Evolutionary conservation across 345 rosid genomes (phyloP), one percentile per base, ranked within the genome.

Genomic region (Syzygium oleosum): DNA sequence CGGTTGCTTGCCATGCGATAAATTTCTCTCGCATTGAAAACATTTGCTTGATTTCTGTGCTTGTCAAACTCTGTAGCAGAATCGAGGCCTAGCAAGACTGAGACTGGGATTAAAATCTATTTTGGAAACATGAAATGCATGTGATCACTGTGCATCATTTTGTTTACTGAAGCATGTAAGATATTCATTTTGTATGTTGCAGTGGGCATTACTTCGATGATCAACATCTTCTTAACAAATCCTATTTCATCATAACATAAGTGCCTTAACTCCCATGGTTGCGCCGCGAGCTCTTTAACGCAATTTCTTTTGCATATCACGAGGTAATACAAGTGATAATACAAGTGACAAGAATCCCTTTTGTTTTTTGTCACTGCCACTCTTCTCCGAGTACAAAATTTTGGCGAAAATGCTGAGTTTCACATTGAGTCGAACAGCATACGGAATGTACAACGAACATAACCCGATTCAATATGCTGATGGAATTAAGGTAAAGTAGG

Each of bases 401-500:
- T 73, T 34, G 14, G 4, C 4, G 12, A 34, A 17, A 19, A 2
- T 55, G 59, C 59, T 22, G 59, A 55, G 59, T 73, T 34, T 73
- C 14, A 0, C 80, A 17, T 73, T 1, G 4, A 73, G 80, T 2
- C 46, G 7, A 73, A 49, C 53, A 84, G 55, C 34, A 15, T 84
- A 46, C 51, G 55, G 55, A 54, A 14, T 46, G 85, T n/a, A 7
- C 55, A 52, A 27, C 21, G 21, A 51, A 7, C 25, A 52, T 84
- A 16, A 52, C 43, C 54, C 5, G 46, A 52, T 29, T 51, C 38
- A 17, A 29, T n/a, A 17, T 52, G 34, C 41, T 4, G 85, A 61
- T 38, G 21, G 29, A 46, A 51, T 84, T 90, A 95, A 86, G 98
- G 99, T 53, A 95, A 88, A 87, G 84, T 91, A 31, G 97, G 98